phyloP scores from a whole-genome alignment of 2,329 filamentous ascomycete genomes.

The Leptographium wingfieldii region DNA sequence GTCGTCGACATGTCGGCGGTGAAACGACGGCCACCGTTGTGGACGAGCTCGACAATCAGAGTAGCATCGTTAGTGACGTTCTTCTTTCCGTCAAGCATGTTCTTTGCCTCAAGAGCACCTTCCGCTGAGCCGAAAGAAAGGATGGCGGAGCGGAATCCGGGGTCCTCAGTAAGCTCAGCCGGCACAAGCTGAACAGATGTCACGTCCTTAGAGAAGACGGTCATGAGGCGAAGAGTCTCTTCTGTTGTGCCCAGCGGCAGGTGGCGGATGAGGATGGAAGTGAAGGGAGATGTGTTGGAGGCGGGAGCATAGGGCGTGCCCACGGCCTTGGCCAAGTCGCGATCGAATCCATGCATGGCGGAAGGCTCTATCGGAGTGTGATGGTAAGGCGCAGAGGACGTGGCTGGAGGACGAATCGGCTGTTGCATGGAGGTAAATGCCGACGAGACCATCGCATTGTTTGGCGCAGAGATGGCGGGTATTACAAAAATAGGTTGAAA shows the following conservation, averaged over 20 bases:
- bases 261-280: conserved; percentile 37
- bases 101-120: conserved; percentile 44
- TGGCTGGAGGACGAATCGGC: conserved; percentile 23
- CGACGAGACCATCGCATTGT: conserved; percentile 31
- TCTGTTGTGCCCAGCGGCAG: conserved; percentile 42
- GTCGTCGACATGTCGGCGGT: conserved; percentile 14
- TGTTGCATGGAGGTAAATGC: conserved; percentile 28
- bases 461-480: conserved; percentile 16
- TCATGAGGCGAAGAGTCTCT: conserved; percentile 42
- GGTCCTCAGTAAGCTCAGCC: conserved; percentile 34
- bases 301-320: conserved; percentile 19
- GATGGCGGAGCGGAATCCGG: conserved; percentile 37
- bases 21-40: conserved; percentile 16
- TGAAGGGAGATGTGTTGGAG: conserved; percentile 24
- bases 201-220: conserved; percentile 45
- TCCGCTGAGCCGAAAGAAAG: conserved; percentile 37
- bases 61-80: conserved; percentile 37
- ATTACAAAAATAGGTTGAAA: conserved; percentile 4
- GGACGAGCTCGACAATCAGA: conserved; percentile 46
- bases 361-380: conserved; percentile 18
- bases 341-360: conserved; percentile 24
- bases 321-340: not conserved
- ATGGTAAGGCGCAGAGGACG: conserved; percentile 20
- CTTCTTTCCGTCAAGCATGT: conserved; percentile 42
- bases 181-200: conserved; percentile 37